phyloP scores from a whole-genome alignment of 768 basidiomycete genomes.

The Leucocoprinus birnbaumii region DNA sequence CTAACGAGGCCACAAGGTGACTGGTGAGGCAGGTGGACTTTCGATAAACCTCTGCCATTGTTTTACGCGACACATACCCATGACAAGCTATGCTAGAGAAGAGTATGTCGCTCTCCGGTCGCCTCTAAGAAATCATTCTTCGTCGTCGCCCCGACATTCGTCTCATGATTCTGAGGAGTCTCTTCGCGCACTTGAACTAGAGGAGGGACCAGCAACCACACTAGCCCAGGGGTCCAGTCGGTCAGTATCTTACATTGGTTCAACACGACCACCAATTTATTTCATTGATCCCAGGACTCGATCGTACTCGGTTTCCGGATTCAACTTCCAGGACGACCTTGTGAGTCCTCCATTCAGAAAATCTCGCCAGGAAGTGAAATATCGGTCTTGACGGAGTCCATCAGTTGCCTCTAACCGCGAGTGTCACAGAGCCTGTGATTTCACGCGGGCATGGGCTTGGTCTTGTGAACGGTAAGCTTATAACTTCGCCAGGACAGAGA shows the following conservation, averaged over 20 bases:
- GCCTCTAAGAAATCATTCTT: slow-evolving; percentile 35
- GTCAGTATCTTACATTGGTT: slow-evolving; percentile 20
- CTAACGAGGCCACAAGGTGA: neutral
- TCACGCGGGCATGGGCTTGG: slow-evolving; percentile 52
- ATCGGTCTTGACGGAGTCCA: neutral
- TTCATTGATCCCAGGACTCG: slow-evolving; percentile 32
- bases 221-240: slow-evolving; percentile 30
- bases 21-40: neutral
- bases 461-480: slow-evolving; percentile 66
- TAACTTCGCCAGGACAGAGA: neutral
- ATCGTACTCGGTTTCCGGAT: slow-evolving; percentile 70
- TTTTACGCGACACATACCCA: slow-evolving; percentile 19
- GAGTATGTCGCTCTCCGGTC: slow-evolving; percentile 47
- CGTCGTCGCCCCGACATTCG: slow-evolving; percentile 35
- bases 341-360: slow-evolving; percentile 14
- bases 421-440: slow-evolving; percentile 67
- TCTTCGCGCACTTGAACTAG: slow-evolving; percentile 75
- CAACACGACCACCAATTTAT: neutral
- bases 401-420: slow-evolving; percentile 68
- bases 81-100: slow-evolving; percentile 36
- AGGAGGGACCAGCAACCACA: slow-evolving; percentile 49
- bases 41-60: neutral
- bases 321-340: slow-evolving; percentile 77
- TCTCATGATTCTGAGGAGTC: slow-evolving; percentile 69
- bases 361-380: no score